A percentile compares a stretch with the other conserved stretches of the same genome.
Conservation (phyloP, 495 filamentous ascomycete species). For the Podospora sp. region DNA sequence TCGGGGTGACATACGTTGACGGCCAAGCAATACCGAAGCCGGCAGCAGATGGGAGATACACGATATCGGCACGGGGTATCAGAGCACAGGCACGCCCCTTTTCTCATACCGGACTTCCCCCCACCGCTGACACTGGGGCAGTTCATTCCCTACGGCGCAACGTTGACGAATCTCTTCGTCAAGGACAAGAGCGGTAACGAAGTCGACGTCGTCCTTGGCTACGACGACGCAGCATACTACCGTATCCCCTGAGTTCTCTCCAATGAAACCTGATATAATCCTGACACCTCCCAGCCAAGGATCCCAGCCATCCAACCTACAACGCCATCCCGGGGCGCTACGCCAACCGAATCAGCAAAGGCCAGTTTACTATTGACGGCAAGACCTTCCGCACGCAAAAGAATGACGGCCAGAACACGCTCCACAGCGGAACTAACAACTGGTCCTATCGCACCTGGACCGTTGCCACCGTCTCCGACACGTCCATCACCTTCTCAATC, state of each 20-base stretch:
- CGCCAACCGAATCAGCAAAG: conserved; percentile 53
- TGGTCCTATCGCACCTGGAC: conserved; percentile 54
- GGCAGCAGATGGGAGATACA: conserved; percentile 47
- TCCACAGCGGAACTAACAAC: conserved; percentile 57
- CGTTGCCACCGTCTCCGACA: conserved; percentile 53
- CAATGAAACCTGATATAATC: no score
- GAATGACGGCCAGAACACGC: conserved; percentile 56
- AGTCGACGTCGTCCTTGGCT: conserved; percentile 56
- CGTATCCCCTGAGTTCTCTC: conserved; percentile 31
- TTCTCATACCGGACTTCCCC: background rate
- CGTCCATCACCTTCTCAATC: conserved; percentile 75
- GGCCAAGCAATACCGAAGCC: conserved; percentile 24
- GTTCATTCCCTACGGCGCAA: conserved; percentile 60
- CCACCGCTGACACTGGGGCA: conserved; percentile 26
- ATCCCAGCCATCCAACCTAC: conserved; percentile 44
- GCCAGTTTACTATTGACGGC: conserved; percentile 48
- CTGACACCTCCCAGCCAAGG: conserved; percentile 29
- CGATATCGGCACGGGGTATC: conserved; percentile 53
- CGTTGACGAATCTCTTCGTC: conserved; percentile 60
- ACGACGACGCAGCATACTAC: conserved; percentile 54
- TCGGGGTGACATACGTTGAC: background rate
- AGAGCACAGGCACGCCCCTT: conserved; percentile 48
- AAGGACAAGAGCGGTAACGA: conserved; percentile 58
- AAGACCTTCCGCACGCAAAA: conserved; percentile 46
- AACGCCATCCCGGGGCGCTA: conserved; percentile 52